Base-by-base conservation (phyloP, 169 alveolate species). In the Plasmodium inui region DNA sequence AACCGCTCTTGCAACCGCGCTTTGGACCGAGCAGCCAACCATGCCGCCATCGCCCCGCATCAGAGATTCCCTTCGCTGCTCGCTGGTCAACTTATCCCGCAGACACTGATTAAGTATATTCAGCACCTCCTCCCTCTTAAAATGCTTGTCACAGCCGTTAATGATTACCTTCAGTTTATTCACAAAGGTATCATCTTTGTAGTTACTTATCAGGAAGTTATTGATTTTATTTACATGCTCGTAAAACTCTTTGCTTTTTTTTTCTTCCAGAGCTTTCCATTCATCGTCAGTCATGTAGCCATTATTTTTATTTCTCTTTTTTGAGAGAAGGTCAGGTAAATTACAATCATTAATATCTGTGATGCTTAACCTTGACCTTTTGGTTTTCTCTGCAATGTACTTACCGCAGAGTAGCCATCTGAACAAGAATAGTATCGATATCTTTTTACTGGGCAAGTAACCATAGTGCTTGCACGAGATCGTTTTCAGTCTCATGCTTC, bases 401-500 rank as follows among this genome's bases (percentile, higher is more conserved):
- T 96, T 84, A 0, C 97, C 97, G 4, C 96, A 84, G 22, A 85
- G 80, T 55, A 79, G 57, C 97, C 97, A 95, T 28, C 97, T 92
- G 55, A 89, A 90, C 26, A 95, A 91, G 74, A 95, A 95, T 9
- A 96, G 92, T 34, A 89, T 92, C 0, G 97, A 92, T 85, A 95
- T 82, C 32, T 92, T 88, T 78, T 92, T 93, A 57, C 96, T 94
- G n/a, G 91, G 92, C 28, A 85, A 85, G 41, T 93, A 71, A 1
- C 97, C 97, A 50, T 84, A 95, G 26, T 84, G 78, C 39, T 93
- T 82, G 76, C 97, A 95, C 19, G 97, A 95, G 2, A 95, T 74
- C 0, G 97, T 95, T 73, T 95, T 95, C 67, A 95, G 71, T 19
- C 97, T 82, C 97, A 95, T 95, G 57, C 95, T 83, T 4, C 97